A percentile compares a stretch with the other conserved stretches of the same genome.
Conservation (phyloP, 495 filamentous ascomycete species). For the Neurospora hispaniola region DNA sequence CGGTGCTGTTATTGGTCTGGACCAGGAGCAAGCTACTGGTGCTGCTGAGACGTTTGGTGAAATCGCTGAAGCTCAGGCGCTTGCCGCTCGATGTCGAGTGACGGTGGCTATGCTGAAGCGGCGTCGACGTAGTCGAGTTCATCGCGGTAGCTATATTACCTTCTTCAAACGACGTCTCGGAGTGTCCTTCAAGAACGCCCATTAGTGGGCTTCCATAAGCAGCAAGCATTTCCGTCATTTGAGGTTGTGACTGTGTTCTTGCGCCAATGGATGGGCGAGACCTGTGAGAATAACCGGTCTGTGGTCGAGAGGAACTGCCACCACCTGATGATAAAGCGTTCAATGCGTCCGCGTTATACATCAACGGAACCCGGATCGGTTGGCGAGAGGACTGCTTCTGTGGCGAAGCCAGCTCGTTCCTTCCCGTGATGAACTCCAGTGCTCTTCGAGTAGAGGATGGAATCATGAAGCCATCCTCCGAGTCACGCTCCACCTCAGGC, state of each 20-base stretch:
- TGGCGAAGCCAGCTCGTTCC: constrained; percentile 15
- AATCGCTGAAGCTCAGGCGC: constrained; percentile 43
- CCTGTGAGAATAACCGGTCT: constrained; percentile 32
- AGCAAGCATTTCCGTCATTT: constrained; percentile 23
- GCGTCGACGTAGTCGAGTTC: constrained; percentile 8
- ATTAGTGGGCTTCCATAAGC: constrained; percentile 4
- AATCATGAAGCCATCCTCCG: constrained; percentile 24
- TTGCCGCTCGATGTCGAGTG: constrained; percentile 36
- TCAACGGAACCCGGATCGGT: constrained; percentile 11
- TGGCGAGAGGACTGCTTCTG: constrained; percentile 4
- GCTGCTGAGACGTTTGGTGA: constrained; percentile 41
- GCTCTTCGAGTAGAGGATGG: constrained; percentile 31
- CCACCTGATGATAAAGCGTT: constrained; percentile 22
- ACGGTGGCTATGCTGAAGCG: constrained; percentile 22
- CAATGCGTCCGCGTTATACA: constrained; percentile 24
- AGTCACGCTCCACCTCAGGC: constrained; percentile 23
- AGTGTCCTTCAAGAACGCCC: background rate
- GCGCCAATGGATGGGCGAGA: constrained; percentile 13
- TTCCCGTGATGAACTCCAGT: constrained; percentile 39
- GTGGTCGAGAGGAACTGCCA: constrained; percentile 23
- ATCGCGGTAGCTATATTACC: constrained; percentile 10
- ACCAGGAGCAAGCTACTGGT: constrained; percentile 43
- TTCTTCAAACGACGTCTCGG: constrained; percentile 7
- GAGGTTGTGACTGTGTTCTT: constrained; percentile 36
- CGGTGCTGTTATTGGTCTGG: constrained; percentile 38